Percentiles rank a stretch among this genome's conserved stretches.
phyloP scores from a whole-genome alignment of 345 rosid genomes.

The Hirschfeldia incana region DNA sequence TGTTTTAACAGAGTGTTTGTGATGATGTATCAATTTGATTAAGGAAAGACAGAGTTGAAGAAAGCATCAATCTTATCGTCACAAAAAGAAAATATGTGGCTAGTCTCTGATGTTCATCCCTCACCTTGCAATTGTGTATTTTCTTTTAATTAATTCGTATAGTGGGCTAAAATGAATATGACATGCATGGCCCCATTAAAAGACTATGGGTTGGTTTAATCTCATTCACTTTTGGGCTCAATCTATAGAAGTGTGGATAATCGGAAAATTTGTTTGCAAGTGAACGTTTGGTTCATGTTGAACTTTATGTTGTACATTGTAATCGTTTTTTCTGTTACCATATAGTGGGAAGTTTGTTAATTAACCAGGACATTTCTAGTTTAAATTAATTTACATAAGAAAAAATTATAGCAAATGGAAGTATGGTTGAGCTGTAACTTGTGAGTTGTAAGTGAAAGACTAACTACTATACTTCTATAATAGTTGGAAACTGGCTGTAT shows the following conservation, averaged over 20 bases:
- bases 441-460: not conserved
- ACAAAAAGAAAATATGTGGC: not conserved
- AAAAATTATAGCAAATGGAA: not conserved
- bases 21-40: not conserved
- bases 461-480: not conserved
- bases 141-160: not conserved
- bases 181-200: not conserved
- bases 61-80: constrained; percentile 16
- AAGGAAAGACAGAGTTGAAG: not conserved
- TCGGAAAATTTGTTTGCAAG: not conserved
- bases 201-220: not conserved
- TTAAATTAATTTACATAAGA: not conserved
- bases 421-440: not conserved
- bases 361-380: not conserved
- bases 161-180: constrained; percentile 1
- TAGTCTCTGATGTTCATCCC: constrained; percentile 4
- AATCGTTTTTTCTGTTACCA: not conserved
- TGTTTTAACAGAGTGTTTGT: not conserved
- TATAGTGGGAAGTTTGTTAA: not conserved
- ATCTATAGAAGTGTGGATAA: not conserved
- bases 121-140: constrained; percentile 4
- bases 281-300: not conserved
- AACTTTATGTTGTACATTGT: not conserved
- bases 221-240: not conserved
- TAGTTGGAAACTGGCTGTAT: not conserved